A percentile compares a stretch with the other conserved stretches of the same genome.
These are phyloP conservation scores for Ustilago esculenta DNA, from an alignment of 1,284 basidiomycete species.

Conservation along the genomic window DNA sequence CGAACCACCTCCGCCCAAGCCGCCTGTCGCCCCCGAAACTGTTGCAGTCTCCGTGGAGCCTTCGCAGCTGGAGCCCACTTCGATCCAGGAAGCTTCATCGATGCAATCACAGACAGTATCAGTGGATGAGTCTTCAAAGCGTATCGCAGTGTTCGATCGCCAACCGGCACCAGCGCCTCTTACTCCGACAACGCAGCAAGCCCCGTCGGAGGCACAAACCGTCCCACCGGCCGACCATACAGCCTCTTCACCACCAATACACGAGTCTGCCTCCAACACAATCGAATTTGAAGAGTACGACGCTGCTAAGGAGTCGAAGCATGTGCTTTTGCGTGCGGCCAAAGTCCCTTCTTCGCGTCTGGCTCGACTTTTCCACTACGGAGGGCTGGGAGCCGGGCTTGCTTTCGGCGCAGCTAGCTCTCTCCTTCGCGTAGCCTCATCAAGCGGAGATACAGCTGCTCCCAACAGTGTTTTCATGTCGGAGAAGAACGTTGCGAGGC, in stretches of 20 bases:
- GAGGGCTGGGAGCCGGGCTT: slow-evolving; percentile 62
- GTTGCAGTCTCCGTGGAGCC: not conserved
- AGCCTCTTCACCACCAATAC: not conserved
- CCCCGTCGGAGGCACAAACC: not conserved
- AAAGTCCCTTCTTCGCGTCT: slow-evolving; percentile 65
- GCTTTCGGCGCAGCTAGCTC: slow-evolving; percentile 63
- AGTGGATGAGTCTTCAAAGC: not conserved
- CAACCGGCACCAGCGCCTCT: too few species aligned
- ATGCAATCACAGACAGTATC: not conserved
- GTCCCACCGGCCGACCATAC: not conserved
- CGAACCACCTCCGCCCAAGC: not conserved
- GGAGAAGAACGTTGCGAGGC: slow-evolving; percentile 79
- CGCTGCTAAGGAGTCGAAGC: slow-evolving; percentile 50
- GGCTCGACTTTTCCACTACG: slow-evolving; percentile 64
- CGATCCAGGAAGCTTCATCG: too few species aligned
- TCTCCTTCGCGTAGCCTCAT: slow-evolving; percentile 37
- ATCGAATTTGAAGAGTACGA: slow-evolving; percentile 59
- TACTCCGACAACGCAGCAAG: not conserved
- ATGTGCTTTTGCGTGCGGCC: slow-evolving; percentile 56
- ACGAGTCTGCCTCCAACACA: not conserved
- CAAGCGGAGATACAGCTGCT: not conserved
- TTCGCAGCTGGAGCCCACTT: too few species aligned
- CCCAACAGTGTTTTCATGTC: slow-evolving; percentile 48
- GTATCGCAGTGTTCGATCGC: too few species aligned
- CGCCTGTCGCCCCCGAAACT: not conserved